Evolutionary conservation across 2,329 filamentous ascomycete species (phyloP).

Genomic region (Cadophora sp.): DNA sequence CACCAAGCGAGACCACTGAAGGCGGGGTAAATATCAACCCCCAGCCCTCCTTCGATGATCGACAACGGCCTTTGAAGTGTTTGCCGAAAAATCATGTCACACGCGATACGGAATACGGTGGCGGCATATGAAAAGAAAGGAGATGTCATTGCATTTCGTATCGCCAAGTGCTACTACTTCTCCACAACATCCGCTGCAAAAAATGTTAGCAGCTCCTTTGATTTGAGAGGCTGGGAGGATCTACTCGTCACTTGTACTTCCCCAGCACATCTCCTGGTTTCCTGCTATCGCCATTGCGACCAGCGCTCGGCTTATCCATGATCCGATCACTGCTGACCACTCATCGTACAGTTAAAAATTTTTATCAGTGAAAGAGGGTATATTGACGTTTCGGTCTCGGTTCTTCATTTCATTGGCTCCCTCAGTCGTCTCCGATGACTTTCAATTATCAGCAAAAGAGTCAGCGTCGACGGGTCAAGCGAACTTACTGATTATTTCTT

Average conservation of each 20-base stretch:
- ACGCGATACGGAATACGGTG: neutral
- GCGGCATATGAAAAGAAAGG: constrained; percentile 1
- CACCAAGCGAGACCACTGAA: neutral
- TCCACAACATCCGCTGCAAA: neutral
- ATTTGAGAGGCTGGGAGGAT: neutral
- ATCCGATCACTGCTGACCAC: neutral
- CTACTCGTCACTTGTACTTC: neutral
- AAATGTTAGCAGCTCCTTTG: neutral
- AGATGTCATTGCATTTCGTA: constrained; percentile 9
- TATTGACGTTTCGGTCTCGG: neutral
- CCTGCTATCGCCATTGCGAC: neutral
- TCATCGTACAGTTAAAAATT: neutral
- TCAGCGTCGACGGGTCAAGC: no score
- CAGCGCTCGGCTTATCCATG: neutral
- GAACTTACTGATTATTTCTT: constrained; percentile 15
- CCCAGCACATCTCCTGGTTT: neutral
- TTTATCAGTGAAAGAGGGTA: neutral
- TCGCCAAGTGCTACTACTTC: neutral
- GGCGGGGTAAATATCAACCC: constrained; percentile 16
- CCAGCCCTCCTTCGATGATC: neutral
- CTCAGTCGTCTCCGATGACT: constrained; percentile 12
- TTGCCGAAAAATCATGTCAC: constrained; percentile 9
- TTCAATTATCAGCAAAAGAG: neutral
- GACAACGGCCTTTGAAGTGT: constrained; percentile 7
- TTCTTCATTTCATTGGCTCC: neutral